A percentile compares a stretch with the other conserved stretches of the same genome.
Evolutionary conservation across 306 rosid species (phyloP).

Genomic region (Vigna radiata): DNA sequence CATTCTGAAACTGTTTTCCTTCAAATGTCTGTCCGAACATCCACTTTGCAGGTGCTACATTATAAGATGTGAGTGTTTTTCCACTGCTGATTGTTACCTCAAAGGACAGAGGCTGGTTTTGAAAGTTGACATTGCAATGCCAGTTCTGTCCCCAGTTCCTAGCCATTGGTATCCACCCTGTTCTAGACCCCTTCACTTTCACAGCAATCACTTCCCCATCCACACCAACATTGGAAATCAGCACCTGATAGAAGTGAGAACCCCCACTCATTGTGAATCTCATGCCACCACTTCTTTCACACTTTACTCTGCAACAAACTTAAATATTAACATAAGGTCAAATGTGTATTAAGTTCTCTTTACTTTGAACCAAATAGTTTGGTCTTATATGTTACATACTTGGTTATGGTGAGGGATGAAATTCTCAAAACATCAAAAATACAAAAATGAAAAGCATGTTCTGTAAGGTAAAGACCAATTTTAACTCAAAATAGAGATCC

Average conservation of each 20-base stretch:
- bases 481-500: neutral
- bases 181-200: slow-evolving; percentile 94
- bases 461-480: neutral
- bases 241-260: slow-evolving; percentile 80
- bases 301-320: slow-evolving; percentile 72
- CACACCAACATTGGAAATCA: slow-evolving; percentile 81
- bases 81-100: slow-evolving; percentile 80
- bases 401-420: neutral
- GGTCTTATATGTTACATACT: neutral
- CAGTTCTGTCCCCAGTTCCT: slow-evolving; percentile 94
- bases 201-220: slow-evolving; percentile 89
- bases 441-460: neutral
- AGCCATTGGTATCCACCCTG: slow-evolving; percentile 96
- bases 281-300: slow-evolving; percentile 80
- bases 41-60: slow-evolving; percentile 85
- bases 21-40: slow-evolving; percentile 83
- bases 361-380: neutral
- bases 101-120: slow-evolving; percentile 85
- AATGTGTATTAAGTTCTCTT: neutral
- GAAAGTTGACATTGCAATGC: slow-evolving; percentile 85
- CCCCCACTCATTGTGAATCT: slow-evolving; percentile 72
- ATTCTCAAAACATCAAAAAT: neutral
- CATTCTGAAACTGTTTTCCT: slow-evolving; percentile 80
- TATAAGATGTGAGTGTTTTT: slow-evolving; percentile 81
- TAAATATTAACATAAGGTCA: slow-evolving; percentile 8